Conservation (phyloP, 768 basidiomycete genomes). For the Pleurotus giganteus region DNA sequence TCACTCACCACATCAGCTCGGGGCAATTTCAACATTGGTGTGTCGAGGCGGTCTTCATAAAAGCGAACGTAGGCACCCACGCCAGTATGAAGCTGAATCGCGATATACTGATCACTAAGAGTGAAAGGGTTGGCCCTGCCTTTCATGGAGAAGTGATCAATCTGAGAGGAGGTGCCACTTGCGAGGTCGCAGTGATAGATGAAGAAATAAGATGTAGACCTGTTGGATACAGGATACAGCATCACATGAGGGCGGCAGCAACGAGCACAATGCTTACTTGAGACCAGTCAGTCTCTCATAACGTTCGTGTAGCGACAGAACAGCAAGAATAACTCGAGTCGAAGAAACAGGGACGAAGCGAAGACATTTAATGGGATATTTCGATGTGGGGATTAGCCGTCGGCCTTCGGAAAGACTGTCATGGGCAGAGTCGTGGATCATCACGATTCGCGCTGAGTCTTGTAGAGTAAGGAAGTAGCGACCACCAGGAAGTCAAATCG, state of each 20-base stretch:
- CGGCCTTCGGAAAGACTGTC: not conserved
- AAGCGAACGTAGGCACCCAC: not conserved
- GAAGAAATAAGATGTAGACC: not conserved
- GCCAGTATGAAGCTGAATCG: not conserved
- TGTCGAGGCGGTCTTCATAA: not conserved
- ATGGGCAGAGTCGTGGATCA: not conserved
- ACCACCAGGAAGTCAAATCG: not conserved
- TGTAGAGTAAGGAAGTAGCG: not conserved
- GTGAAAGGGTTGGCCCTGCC: not conserved
- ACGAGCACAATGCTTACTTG: slow-evolving; percentile 21
- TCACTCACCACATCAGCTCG: not conserved
- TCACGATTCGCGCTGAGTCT: not conserved
- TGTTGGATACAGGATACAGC: not conserved
- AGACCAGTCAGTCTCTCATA: no score
- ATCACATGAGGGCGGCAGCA: not conserved
- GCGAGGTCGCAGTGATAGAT: not conserved
- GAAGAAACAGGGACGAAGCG: slow-evolving; percentile 3
- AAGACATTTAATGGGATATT: not conserved
- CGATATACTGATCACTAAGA: not conserved
- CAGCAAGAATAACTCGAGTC: slow-evolving; percentile 11
- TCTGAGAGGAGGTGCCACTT: not conserved
- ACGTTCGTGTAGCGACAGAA: slow-evolving; percentile 18
- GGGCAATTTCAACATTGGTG: not conserved
- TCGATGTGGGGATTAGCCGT: not conserved
- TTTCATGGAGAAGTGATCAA: not conserved